Evolutionary conservation across 139 green algal species (phyloP).

Genomic region (Tetraselmis chui): DNA sequence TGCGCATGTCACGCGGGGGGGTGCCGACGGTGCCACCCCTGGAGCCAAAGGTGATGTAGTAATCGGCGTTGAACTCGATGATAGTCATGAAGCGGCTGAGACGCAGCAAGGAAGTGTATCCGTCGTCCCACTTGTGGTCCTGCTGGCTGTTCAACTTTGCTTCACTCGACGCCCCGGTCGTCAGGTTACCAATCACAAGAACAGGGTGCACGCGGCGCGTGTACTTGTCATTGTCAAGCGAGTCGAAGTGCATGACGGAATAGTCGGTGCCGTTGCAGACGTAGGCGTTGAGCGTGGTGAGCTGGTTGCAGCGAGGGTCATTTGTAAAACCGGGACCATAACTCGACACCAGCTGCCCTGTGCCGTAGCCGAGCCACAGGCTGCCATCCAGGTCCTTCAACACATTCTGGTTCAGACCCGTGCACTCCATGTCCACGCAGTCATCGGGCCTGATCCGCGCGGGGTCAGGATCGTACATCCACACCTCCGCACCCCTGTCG

Average conservation of each 20-base stretch:
- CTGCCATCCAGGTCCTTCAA: constrained; percentile 17
- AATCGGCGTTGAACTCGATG: constrained; percentile 8
- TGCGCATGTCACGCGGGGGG: not conserved
- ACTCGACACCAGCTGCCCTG: constrained; percentile 7
- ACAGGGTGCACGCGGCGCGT: constrained; percentile 17
- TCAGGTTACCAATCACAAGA: not conserved
- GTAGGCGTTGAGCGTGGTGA: constrained; percentile 9
- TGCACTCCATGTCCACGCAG: constrained; percentile 25
- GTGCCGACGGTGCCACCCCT: constrained; percentile 7
- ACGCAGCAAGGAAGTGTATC: constrained; percentile 23
- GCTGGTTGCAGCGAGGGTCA: constrained; percentile 5
- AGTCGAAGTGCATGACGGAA: constrained; percentile 18
- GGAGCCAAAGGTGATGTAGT: constrained; percentile 9
- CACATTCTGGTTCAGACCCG: constrained; percentile 14
- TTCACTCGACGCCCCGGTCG: not conserved
- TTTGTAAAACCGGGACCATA: not conserved
- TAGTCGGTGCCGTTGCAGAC: constrained; percentile 2
- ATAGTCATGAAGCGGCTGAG: constrained; percentile 15
- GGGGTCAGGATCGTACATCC: constrained; percentile 9
- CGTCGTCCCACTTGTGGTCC: constrained; percentile 23
- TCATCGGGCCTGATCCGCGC: constrained; percentile 4
- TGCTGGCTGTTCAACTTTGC: constrained; percentile 12
- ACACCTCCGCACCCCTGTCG: not conserved
- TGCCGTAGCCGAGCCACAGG: constrained; percentile 1
- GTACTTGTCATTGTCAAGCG: constrained; percentile 10